phyloP scores from a whole-genome alignment of 2,329 filamentous ascomycete genomes.

The Penicillium freii region DNA sequence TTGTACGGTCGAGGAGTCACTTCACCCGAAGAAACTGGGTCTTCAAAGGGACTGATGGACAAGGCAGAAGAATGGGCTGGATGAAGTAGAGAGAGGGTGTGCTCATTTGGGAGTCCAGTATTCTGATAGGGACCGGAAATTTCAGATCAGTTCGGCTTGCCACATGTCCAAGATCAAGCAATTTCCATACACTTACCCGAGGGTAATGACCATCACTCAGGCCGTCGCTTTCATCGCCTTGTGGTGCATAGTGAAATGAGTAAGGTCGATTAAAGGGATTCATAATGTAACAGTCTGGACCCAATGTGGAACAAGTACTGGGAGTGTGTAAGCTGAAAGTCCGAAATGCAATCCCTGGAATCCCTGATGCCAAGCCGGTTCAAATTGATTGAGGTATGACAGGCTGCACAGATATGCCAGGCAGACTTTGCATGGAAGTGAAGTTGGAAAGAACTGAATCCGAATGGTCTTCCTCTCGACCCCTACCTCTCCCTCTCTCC shows the following conservation, averaged over 20 bases:
- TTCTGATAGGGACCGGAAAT: neutral
- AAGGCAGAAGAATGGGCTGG: neutral
- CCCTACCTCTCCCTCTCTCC: too few species aligned
- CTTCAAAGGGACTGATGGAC: neutral
- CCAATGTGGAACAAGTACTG: neutral
- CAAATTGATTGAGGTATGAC: slow-evolving; percentile 3
- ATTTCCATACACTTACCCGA: slow-evolving; percentile 8
- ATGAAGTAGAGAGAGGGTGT: neutral
- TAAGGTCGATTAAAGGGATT: neutral
- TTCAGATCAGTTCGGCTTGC: slow-evolving; percentile 9
- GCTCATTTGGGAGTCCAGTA: neutral
- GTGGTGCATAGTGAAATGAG: neutral
- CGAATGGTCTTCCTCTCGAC: neutral
- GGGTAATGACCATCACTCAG: neutral
- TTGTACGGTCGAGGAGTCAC: neutral
- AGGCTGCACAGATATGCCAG: neutral
- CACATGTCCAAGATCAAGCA: neutral
- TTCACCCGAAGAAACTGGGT: neutral
- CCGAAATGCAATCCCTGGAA: neutral
- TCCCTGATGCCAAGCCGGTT: slow-evolving; percentile 8
- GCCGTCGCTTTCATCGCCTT: neutral
- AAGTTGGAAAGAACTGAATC: too few species aligned
- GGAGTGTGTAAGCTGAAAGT: neutral
- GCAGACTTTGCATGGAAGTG: neutral
- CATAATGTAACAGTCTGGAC: neutral